A percentile compares a stretch with the other conserved stretches of the same genome.
phyloP scores from a whole-genome alignment of 2,329 filamentous ascomycete species.

The Rhinocladiella mackenziei region DNA sequence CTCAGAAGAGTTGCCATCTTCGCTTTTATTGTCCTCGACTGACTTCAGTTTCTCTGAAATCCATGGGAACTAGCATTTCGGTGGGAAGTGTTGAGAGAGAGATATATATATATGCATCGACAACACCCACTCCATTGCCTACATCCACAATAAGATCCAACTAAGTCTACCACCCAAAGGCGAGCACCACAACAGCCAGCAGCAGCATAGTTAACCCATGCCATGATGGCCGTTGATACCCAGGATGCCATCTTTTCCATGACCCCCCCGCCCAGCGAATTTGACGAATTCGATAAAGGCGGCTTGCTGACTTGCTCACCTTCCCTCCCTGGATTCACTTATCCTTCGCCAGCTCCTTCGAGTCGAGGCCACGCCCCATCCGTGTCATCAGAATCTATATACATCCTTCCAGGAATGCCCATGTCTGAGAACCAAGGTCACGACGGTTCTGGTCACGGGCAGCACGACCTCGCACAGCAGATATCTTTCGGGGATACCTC shows the following conservation, averaged over 20 bases:
- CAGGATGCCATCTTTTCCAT: conserved; percentile 25
- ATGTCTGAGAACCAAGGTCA: conserved; percentile 17
- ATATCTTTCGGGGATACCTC: conserved; percentile 22
- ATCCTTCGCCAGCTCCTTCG: conserved; percentile 29
- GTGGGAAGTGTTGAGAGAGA: no score
- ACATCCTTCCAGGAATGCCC: conserved; percentile 19
- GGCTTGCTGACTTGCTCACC: conserved; percentile 26
- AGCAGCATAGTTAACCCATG: no score
- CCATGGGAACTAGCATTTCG: conserved; percentile 7
- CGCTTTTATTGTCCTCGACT: no score
- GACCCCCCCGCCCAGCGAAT: conserved; percentile 29
- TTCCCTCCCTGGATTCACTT: conserved; percentile 22
- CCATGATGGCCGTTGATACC: conserved; percentile 21
- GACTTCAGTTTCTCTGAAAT: no score
- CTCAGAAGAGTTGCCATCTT: no score
- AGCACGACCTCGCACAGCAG: no score
- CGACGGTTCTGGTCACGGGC: no score
- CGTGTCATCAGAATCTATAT: conserved; percentile 24
- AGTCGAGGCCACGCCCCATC: conserved; percentile 22
- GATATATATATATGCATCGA: conserved; percentile 15
- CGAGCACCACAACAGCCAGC: conserved; percentile 4
- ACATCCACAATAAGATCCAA: background rate
- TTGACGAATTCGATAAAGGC: conserved; percentile 28
- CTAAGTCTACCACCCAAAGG: background rate
- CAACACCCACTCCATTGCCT: conserved; percentile 2